A percentile compares a stretch with the other conserved stretches of the same genome.
Conservation (phyloP, 2,329 filamentous ascomycete genomes). For the Metarhizium brunneum region DNA sequence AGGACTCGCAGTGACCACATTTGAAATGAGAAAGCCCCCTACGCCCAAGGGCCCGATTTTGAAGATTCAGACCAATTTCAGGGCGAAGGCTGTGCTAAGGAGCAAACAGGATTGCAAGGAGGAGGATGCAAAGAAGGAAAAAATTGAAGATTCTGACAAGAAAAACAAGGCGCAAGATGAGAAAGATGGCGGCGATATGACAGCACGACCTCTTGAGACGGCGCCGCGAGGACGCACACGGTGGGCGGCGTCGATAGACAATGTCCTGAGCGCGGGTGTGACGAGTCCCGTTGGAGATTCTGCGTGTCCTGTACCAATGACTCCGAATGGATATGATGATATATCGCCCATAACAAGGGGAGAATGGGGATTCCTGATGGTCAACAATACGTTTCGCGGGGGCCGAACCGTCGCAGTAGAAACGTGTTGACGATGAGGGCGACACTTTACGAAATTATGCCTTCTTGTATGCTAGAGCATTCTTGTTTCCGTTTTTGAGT, state of each 20-base stretch:
- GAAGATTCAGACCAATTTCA: slow-evolving; percentile 36
- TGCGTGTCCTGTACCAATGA: slow-evolving; percentile 35
- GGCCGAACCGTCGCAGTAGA: slow-evolving; percentile 41
- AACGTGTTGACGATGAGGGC: slow-evolving; percentile 30
- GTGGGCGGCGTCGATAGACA: slow-evolving; percentile 33
- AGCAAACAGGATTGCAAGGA: slow-evolving; percentile 2
- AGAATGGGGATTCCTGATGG: slow-evolving; percentile 54
- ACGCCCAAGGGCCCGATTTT: slow-evolving; percentile 21
- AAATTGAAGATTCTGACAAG: slow-evolving; percentile 2
- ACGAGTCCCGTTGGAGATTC: slow-evolving; percentile 14
- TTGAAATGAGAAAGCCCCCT: slow-evolving; percentile 12
- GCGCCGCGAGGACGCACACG: slow-evolving; percentile 16
- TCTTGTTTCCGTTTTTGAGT: neutral
- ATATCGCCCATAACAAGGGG: slow-evolving; percentile 53
- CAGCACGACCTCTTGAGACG: slow-evolving; percentile 26
- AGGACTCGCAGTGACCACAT: slow-evolving; percentile 16
- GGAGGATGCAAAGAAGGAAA: neutral
- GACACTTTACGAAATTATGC: neutral
- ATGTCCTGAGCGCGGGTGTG: slow-evolving; percentile 25
- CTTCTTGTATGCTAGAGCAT: neutral
- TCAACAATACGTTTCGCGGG: slow-evolving; percentile 33
- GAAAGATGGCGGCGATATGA: slow-evolving; percentile 27
- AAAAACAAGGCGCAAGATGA: slow-evolving; percentile 12
- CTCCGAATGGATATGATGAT: slow-evolving; percentile 51
- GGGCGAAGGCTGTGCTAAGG: slow-evolving; percentile 1